Evolutionary conservation across 331 rosid genomes (phyloP), one percentile per base, ranked within the genome.

Genomic region (Telfairia occidentalis): DNA sequence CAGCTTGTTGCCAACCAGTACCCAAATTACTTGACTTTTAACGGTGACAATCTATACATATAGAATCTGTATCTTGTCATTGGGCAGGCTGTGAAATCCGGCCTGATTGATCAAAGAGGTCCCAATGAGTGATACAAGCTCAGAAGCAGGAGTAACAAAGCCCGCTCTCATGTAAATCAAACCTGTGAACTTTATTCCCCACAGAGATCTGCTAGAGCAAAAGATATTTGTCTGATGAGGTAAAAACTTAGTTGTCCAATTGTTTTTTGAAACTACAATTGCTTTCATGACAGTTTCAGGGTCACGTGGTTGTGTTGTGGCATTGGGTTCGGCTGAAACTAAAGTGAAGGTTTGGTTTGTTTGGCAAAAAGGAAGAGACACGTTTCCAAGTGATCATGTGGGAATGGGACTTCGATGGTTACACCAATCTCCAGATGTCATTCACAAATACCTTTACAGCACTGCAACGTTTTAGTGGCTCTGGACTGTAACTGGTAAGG

Each of bases 331-430:
- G 52, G 19, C 12, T 40, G 3, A 23, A 67, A 67, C 48, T 40
- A 42, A 67, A 67, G 53, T 9, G 32, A 66, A 42, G 52, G 49
- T 35, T 35, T 64, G 73, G 50, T 66, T 4, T 4, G 21, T 40
- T 66, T 21, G 73, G 21, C 10, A 37, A 13, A 19, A 38, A 38
- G 7, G 7, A 37, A 38, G 48, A 40, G 73, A 66, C 73, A 66
- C 73, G 52, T 66, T 38, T 38, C 53, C 73, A 69, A 69, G 40
- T 43, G 26, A 24, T 69, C 57, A 69, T 69, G 74, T 45, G 57
- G n/a, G 74, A 42, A 42, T 12, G 19, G 2, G 50, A 23, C 18
- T 38, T 66, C 19, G 7, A 38, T 66, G 73, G 52, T 38, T 12
- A 42, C 2, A 18, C 35, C 38, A 6, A 69, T 69, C 55, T 28